Conservation (phyloP, 768 basidiomycete species). For the Suillus bovinus region DNA sequence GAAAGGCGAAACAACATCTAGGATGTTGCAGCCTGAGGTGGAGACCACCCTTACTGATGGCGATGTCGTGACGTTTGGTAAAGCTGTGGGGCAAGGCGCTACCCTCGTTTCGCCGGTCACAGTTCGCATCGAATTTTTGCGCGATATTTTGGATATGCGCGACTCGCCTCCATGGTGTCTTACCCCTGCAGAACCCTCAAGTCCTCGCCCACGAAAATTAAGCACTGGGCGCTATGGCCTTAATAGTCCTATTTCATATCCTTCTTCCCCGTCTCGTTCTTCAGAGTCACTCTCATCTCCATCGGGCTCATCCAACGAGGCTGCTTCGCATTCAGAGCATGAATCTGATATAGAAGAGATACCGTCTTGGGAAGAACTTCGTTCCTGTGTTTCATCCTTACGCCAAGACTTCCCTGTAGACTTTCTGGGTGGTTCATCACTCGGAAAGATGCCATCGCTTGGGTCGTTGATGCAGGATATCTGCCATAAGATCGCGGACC, state of each 20-base stretch:
- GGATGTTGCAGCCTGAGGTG: conserved; percentile 52
- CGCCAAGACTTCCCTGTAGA: conserved; percentile 18
- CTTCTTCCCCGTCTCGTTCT: conserved; percentile 29
- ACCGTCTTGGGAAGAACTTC: conserved; percentile 10
- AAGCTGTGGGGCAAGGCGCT: conserved; percentile 64
- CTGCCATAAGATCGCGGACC: conserved; percentile 19
- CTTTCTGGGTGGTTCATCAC: conserved; percentile 6
- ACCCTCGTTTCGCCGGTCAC: conserved; percentile 64
- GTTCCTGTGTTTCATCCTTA: conserved; percentile 15
- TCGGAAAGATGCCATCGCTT: conserved; percentile 33
- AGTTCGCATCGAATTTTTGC: conserved; percentile 56
- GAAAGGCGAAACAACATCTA: conserved; percentile 48
- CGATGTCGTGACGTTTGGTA: conserved; percentile 76
- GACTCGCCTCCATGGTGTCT: conserved; percentile 20
- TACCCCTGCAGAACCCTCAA: conserved; percentile 28
- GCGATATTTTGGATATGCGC: conserved; percentile 13
- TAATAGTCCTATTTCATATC: conserved; percentile 34
- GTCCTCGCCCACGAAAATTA: conserved; percentile 32
- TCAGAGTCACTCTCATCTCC: conserved; percentile 44
- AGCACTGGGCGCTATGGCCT: conserved; percentile 67
- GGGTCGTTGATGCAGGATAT: conserved; percentile 33
- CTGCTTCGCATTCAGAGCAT: conserved; percentile 32
- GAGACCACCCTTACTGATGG: conserved; percentile 62
- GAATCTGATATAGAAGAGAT: conserved; percentile 62
- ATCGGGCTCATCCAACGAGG: conserved; percentile 37